Conservation (phyloP, 1,139 yeast species). For the Waltiozyma sp. region DNA sequence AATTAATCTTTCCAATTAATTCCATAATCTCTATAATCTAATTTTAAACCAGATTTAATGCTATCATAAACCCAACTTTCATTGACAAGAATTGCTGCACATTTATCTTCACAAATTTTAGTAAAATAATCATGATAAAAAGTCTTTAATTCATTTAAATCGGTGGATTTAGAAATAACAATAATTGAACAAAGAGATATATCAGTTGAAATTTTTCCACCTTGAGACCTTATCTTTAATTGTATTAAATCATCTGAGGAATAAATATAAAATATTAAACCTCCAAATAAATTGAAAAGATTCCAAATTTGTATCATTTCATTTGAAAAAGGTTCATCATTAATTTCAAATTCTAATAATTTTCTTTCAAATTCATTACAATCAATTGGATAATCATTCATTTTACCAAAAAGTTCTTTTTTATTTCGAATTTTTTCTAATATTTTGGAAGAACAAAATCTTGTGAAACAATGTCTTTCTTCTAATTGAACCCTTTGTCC, state of each 20-base stretch:
- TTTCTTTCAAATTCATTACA: no score
- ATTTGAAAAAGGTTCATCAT: neutral
- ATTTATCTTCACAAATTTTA: no score
- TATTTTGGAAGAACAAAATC: conserved; percentile 17
- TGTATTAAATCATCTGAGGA: neutral
- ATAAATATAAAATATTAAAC: conserved; percentile 39
- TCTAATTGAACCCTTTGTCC: conserved; percentile 42
- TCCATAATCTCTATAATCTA: conserved; percentile 32
- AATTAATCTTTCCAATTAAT: neutral
- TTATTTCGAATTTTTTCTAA: no score
- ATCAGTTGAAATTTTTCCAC: neutral
- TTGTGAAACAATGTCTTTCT: conserved; percentile 32
- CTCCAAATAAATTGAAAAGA: conserved; percentile 22
- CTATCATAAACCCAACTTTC: conserved; percentile 33
- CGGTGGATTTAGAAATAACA: neutral
- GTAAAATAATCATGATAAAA: neutral
- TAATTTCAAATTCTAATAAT: neutral
- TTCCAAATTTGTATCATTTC: conserved; percentile 3
- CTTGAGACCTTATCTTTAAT: neutral
- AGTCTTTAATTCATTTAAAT: neutral
- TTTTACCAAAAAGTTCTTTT: neutral
- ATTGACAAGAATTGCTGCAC: conserved; percentile 31
- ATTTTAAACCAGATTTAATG: conserved; percentile 28
- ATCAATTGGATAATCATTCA: neutral
- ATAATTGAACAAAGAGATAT: neutral